Conservation (phyloP, 2,329 filamentous ascomycete species). For the Ophiostoma tasmaniense region DNA sequence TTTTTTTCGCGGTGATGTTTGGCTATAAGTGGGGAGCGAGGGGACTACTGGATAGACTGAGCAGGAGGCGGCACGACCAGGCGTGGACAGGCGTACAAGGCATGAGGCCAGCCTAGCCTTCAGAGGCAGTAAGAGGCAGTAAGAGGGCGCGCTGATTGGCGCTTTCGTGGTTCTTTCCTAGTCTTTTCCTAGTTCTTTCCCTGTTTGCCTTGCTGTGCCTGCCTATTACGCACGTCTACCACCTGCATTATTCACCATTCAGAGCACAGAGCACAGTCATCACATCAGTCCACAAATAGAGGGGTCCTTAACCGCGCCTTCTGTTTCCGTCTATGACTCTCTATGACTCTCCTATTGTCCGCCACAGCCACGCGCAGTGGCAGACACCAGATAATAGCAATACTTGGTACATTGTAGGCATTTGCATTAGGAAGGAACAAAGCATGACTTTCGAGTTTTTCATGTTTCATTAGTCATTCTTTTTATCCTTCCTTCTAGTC, state of each 20-base stretch:
- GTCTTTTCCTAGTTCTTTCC: neutral
- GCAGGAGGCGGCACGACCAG: too few species aligned
- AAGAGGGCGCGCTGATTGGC: neutral
- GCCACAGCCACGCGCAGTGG: neutral
- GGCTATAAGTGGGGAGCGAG: conserved; percentile 8
- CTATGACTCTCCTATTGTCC: neutral
- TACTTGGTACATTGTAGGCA: neutral
- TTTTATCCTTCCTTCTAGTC: neutral
- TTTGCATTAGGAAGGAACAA: neutral
- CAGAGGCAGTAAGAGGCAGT: too few species aligned
- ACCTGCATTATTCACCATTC: neutral
- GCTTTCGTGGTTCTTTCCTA: neutral
- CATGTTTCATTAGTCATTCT: neutral
- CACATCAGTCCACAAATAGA: conserved; percentile 17
- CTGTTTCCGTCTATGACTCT: conserved; percentile 11
- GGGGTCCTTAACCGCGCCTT: conserved; percentile 11
- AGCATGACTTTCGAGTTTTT: neutral
- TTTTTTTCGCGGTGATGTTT: conserved; percentile 6
- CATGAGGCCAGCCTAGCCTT: neutral
- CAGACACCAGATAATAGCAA: neutral
- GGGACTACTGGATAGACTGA: neutral
- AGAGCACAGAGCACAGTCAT: neutral
- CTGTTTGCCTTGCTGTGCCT: conserved; percentile 2
- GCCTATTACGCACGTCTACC: neutral
- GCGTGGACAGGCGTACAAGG: neutral